Evolutionary conservation across 768 basidiomycete species (phyloP), one percentile per base, ranked within the genome.

Genomic region (Epithele typhae): DNA sequence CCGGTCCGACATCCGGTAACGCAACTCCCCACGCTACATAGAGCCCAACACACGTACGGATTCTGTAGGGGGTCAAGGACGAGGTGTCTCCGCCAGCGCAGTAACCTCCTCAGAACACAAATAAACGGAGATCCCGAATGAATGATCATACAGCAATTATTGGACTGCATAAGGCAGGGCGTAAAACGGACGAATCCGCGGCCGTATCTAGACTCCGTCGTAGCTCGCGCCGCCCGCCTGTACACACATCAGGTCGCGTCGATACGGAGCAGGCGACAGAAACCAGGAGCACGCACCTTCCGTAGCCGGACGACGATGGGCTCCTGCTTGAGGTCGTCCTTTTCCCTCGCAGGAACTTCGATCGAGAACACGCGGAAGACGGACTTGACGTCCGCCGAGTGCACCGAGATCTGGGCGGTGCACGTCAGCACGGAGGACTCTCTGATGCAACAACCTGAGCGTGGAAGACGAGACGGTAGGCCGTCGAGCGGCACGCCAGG

Each of bases 201-300:
- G 10, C 15, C 30, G 37, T 17, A 25, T 19, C 23, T 69, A 88
- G 52, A 87, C 82, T 41, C 89, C 87, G 64, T 92, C 89, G 68
- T 92, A 91, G 65, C 85, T 91, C 25, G 90, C 89, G 46, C 89
- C 90, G 55, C 89, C 89, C 54, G 86, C 89, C 89, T 91, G 44
- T 21, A 37, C 24, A 21, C 27, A 25, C 45, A 51, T 43, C 44
- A 25, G 46, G 22, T 33, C 37, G 33, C 37, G 36, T 36, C 35
- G 38, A 46, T 40, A 52, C 46, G 39, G 46, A 15, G 10, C 40
- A 32, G 12, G 17, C 24, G 8, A 36, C 18, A 30, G 14, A 14
- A 7, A 30, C 17, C 4, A 1, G 12, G 23, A 17, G 5, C 5
- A 47, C 76, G 63, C 47, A 88, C 93, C 78, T 90, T 89, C 65